A percentile compares a stretch with the other conserved stretches of the same genome.
Evolutionary conservation across 495 filamentous ascomycete species (phyloP).

Genomic region (Aspergillus carlsbadensis): DNA sequence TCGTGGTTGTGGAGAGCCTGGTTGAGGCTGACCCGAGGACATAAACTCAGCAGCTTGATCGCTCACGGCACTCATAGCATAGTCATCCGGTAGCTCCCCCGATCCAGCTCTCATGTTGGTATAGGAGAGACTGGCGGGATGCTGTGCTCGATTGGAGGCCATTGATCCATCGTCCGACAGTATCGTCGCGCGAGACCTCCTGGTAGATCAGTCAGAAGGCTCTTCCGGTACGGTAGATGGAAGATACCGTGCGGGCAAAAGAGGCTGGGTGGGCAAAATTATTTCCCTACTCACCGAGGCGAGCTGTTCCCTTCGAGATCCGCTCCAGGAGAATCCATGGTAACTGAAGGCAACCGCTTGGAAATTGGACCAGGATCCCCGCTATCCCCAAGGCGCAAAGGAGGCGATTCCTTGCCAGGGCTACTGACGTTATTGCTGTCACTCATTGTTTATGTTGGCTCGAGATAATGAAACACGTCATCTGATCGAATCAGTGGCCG

Average conservation of each 20-base stretch:
- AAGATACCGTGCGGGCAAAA: neutral
- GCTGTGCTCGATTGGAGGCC: slow-evolving; percentile 23
- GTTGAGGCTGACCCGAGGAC: slow-evolving; percentile 12
- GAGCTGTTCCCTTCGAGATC: slow-evolving; percentile 8
- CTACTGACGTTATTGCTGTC: slow-evolving; percentile 20
- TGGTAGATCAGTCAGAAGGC: slow-evolving; percentile 9
- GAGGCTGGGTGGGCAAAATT: neutral
- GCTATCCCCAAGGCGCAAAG: slow-evolving; percentile 16
- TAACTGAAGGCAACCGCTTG: neutral
- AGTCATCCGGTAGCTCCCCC: slow-evolving; percentile 21
- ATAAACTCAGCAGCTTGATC: slow-evolving; percentile 17
- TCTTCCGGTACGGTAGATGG: neutral
- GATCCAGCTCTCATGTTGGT: slow-evolving; percentile 24
- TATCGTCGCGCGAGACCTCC: slow-evolving; percentile 20
- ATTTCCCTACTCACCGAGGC: slow-evolving; percentile 14
- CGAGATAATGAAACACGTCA: slow-evolving; percentile 22
- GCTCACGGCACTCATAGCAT: slow-evolving; percentile 24
- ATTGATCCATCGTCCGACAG: slow-evolving; percentile 25
- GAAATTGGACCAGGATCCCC: neutral
- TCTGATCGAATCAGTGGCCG: slow-evolving; percentile 18
- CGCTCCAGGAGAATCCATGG: slow-evolving; percentile 1
- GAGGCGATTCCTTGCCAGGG: slow-evolving; percentile 17
- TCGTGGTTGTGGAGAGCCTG: slow-evolving; percentile 12
- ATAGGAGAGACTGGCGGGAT: slow-evolving; percentile 24
- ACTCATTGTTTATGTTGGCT: slow-evolving; percentile 21